These are phyloP conservation scores for Penicillium sp. DNA, from an alignment of 2,329 filamentous ascomycete genomes.

Conservation along the genomic window DNA sequence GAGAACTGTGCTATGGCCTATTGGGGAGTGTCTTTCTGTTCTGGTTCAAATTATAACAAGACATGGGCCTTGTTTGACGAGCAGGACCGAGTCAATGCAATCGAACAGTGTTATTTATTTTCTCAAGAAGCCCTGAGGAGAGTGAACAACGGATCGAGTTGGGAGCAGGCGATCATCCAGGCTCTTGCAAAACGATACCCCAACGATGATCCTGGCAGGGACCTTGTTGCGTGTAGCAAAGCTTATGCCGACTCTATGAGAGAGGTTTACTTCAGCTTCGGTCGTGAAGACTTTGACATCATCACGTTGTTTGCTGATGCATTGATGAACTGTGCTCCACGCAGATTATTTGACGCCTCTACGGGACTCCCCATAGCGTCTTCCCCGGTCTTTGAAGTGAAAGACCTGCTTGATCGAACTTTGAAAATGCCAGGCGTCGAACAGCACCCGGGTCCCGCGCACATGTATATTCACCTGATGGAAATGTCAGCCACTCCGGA, in stretches of 20 bases:
- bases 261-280: constrained; percentile 6
- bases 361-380: constrained; percentile 32
- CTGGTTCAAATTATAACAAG: constrained; percentile 23
- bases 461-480: constrained; percentile 72
- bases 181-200: constrained; percentile 21
- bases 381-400: constrained; percentile 57
- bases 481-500: constrained; percentile 70
- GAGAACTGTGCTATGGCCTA: constrained; percentile 34
- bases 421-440: constrained; percentile 50
- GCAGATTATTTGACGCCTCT: constrained; percentile 62
- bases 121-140: constrained; percentile 14
- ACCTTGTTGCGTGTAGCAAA: constrained; percentile 12
- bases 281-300: constrained; percentile 57
- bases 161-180: constrained; percentile 21
- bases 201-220: constrained; percentile 12
- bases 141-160: constrained; percentile 15
- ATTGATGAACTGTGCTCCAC: constrained; percentile 63
- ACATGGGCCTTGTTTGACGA: constrained; percentile 20
- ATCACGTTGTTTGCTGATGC: constrained; percentile 61
- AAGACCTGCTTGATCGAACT: constrained; percentile 57
- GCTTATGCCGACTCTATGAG: constrained; percentile 18
- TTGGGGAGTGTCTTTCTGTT: constrained; percentile 22
- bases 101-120: constrained; percentile 13
- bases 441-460: constrained; percentile 65
- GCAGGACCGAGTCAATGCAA: constrained; percentile 14